Percentiles rank a stretch among this genome's conserved stretches.
phyloP scores from a whole-genome alignment of 495 filamentous ascomycete genomes.

The Extremus antarcticus region DNA sequence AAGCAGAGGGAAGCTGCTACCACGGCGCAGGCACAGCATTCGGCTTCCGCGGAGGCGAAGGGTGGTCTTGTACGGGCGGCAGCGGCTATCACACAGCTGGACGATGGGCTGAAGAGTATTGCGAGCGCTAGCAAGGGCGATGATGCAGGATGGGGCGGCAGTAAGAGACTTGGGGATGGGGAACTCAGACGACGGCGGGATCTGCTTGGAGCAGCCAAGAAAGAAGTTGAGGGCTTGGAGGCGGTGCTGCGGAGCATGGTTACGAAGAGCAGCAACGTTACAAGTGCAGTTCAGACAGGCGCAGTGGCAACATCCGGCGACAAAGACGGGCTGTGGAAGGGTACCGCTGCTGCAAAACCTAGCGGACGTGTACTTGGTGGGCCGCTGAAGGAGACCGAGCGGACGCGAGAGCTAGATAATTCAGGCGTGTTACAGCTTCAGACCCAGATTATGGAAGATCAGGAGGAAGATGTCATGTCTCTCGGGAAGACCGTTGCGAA shows the following conservation, averaged over 20 bases:
- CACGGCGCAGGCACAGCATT: slow-evolving; percentile 56
- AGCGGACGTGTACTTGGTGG: slow-evolving; percentile 60
- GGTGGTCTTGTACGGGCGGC: slow-evolving; percentile 65
- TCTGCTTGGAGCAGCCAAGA: slow-evolving; percentile 61
- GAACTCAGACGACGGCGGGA: slow-evolving; percentile 75
- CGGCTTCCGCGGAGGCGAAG: slow-evolving; percentile 74
- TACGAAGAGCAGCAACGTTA: slow-evolving; percentile 33
- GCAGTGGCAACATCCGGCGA: slow-evolving; percentile 28
- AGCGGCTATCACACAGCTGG: slow-evolving; percentile 53
- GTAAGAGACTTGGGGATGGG: slow-evolving; percentile 60
- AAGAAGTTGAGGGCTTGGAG: slow-evolving; percentile 81
- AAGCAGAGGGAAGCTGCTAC: slow-evolving; percentile 65
- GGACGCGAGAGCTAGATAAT: slow-evolving; percentile 84
- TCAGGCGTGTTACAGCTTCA: slow-evolving; percentile 78
- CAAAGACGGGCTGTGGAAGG: slow-evolving; percentile 44
- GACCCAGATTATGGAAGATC: slow-evolving; percentile 68
- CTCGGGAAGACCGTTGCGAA: slow-evolving; percentile 63
- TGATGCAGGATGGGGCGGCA: slow-evolving; percentile 26
- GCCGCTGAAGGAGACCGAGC: slow-evolving; percentile 64
- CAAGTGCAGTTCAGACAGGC: slow-evolving; percentile 4
- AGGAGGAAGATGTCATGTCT: slow-evolving; percentile 70
- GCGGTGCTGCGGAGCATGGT: slow-evolving; percentile 65
- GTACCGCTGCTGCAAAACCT: slow-evolving; percentile 21
- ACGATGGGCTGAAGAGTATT: slow-evolving; percentile 55
- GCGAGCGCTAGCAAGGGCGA: slow-evolving; percentile 27